Base-by-base conservation (phyloP, 148 eudicot genomes). In the Rheum nobile region DNA sequence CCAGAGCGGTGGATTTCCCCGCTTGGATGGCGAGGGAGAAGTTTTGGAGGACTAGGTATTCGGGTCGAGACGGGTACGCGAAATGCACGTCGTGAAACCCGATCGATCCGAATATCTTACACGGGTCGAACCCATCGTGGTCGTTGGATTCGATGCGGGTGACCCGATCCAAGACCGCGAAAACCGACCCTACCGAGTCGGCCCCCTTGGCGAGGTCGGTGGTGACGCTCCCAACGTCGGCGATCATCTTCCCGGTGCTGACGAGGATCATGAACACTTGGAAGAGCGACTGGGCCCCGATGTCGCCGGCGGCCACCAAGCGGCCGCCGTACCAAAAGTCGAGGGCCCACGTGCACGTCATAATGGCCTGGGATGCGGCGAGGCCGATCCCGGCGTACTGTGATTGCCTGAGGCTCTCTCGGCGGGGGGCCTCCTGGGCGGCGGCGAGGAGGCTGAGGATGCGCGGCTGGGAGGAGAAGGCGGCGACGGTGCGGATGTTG, bases 271-370 rank as follows among this genome's bases (percentile, higher is more conserved):
- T 81, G 79, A 93, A 87, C 2, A 92, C 88, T 77, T 87, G 83
- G 43, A 93, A 85, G 67, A 93, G 83, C 1, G 84, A 80, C 67
- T 93, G 85, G 0, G 86, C 82, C 0, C 77, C 75, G 26, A 90
- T 68, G 73, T 78, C 76, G 0, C 89, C 94, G 0, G 83, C 83
- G 5, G 87, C 75, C 1, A 93, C 86, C 59, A 93, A 84, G 74
- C 72, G 83, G 32, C 92, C 94, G 11, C 98, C 98, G 32, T 90
- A 93, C 98, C 98, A 93, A 74, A 88, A 93, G 73, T 85, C 92
- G 10, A 90, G 71, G 55, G 92, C 98, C 92, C 93, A 87, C 24
- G 86, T 83, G 72, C 82, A 84, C 0, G 89, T 77, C 84, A 84
- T 80, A 4, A 93, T 78, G 38, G 86, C 77, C 34, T 90, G 90